Evolutionary conservation across 345 rosid genomes (phyloP), one percentile per base, ranked within the genome.

Genomic region (Boechera retrofracta): DNA sequence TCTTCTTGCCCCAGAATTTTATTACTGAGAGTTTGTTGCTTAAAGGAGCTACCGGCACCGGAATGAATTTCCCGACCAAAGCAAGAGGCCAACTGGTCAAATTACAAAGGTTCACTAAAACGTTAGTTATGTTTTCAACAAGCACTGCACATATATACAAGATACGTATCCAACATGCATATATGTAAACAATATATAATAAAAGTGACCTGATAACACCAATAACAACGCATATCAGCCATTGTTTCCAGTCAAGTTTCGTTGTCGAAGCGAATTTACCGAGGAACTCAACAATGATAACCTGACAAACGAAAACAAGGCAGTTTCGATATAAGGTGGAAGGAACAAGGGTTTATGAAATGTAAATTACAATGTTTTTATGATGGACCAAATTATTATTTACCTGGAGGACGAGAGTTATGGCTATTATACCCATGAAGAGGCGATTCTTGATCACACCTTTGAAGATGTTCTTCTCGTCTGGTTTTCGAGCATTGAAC

Each of bases 401-500:
- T 73, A 92, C 99, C 98, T 92, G 98, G 77, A 92, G 91, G 24
- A 95, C 71, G 10, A 91, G n/a, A 4, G 99, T 92, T 56, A 93
- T 64, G 44, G 79, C 83, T 63, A 95, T 85, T 26, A 95, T 92
- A 39, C 91, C 97, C 77, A 91, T 75, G 77, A 95, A 92, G 57
- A 95, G 86, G 64, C 51, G 88, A 79, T 92, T 95, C 83, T 83
- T 87, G 32, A 85, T 83, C 18, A 95, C 72, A 3, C 98, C 98
- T 42, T 62, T 71, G 74, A 92, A 92, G 51, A 91, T 86, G 78
- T 95, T 93, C 36, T 81, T 79, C 82, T 92, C 91, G 65, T 95
- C 99, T 54, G 97, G 98, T 72, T 95, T 91, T 59, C 98, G 87
- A 57, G 99, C 97, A 82, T 95, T 91, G 75, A 95, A 91, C 78